A percentile compares a stretch with the other conserved stretches of the same genome.
Conservation (phyloP, 2,329 filamentous ascomycete species). For the Fusarium xyrophilum region DNA sequence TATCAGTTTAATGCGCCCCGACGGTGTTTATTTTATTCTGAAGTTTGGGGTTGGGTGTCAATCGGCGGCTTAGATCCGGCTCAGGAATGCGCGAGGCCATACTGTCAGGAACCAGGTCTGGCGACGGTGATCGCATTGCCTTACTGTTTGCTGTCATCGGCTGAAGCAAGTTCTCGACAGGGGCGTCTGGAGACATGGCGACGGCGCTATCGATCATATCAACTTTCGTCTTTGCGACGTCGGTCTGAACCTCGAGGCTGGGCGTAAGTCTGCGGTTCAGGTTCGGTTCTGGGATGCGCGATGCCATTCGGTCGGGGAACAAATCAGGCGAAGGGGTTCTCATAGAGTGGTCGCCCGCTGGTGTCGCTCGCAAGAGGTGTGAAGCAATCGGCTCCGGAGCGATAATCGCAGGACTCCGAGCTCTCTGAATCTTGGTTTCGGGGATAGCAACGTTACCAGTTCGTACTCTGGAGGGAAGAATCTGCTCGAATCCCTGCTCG, state of each 20-base stretch:
- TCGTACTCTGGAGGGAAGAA: constrained; percentile 62
- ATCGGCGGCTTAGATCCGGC: constrained; percentile 52
- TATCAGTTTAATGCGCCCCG: constrained; percentile 17
- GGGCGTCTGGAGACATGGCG: constrained; percentile 60
- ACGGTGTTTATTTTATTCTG: constrained; percentile 45
- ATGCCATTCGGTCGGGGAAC: constrained; percentile 68
- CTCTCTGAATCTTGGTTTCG: constrained; percentile 53
- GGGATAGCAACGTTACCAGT: constrained; percentile 55
- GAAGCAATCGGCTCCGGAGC: constrained; percentile 64
- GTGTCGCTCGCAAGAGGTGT: constrained; percentile 60
- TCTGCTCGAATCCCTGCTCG: constrained; percentile 64
- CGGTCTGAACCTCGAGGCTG: constrained; percentile 60
- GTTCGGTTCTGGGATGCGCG: constrained; percentile 59
- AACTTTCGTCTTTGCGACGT: constrained; percentile 51
- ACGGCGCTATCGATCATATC: constrained; percentile 55
- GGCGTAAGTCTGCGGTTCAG: constrained; percentile 56
- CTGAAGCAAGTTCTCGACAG: constrained; percentile 59
- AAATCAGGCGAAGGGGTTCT: constrained; percentile 65
- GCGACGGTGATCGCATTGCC: constrained; percentile 61
- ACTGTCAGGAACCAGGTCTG: constrained; percentile 67
- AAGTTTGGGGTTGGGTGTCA: constrained; percentile 58
- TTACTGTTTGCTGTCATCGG: constrained; percentile 62
- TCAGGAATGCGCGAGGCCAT: constrained; percentile 66
- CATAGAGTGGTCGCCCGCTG: constrained; percentile 62
- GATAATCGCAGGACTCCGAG: constrained; percentile 54